These are phyloP conservation scores for Auxenochlorella pyrenoidosa DNA, from an alignment of 139 green algal genomes.

Conservation along the genomic window DNA sequence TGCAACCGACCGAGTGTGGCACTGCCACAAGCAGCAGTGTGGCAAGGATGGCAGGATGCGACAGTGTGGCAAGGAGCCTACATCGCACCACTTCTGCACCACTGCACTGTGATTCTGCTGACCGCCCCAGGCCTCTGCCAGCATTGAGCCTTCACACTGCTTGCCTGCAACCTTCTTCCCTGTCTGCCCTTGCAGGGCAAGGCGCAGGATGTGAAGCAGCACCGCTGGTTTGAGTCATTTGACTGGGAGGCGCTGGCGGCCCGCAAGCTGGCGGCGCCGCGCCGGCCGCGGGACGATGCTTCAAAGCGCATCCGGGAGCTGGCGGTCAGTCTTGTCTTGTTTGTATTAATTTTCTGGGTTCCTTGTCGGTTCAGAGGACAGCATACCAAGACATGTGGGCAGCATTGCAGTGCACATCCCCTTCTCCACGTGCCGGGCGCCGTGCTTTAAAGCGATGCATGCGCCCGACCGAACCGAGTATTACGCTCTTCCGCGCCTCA, in stretches of 20 bases:
- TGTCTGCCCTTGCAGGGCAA: background rate
- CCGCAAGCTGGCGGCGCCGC: conserved; percentile 66
- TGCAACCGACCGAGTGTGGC: no score
- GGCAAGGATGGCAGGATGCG: no score
- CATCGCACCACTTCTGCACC: no score
- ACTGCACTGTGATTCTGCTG: background rate
- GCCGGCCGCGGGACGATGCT: conserved; percentile 82
- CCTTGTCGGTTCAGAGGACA: background rate
- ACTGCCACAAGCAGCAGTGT: no score
- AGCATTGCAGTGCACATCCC: no score
- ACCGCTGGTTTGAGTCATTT: conserved; percentile 94
- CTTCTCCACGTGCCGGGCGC: background rate
- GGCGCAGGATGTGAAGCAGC: conserved; percentile 88
- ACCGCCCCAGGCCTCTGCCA: no score
- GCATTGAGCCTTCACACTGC: background rate
- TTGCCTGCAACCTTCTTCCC: background rate
- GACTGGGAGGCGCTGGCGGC: conserved; percentile 90
- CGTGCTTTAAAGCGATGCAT: background rate
- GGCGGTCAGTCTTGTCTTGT: conserved; percentile 22
- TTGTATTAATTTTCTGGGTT: background rate
- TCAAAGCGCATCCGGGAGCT: conserved; percentile 87
- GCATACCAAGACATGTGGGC: no score
- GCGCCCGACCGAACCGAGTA: no score
- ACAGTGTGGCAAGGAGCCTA: background rate
- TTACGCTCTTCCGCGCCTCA: no score